Percentiles rank a stretch among this genome's conserved stretches.
Evolutionary conservation across 169 alveolate genomes (phyloP).

Genomic region (Cryptosporidium muris): DNA sequence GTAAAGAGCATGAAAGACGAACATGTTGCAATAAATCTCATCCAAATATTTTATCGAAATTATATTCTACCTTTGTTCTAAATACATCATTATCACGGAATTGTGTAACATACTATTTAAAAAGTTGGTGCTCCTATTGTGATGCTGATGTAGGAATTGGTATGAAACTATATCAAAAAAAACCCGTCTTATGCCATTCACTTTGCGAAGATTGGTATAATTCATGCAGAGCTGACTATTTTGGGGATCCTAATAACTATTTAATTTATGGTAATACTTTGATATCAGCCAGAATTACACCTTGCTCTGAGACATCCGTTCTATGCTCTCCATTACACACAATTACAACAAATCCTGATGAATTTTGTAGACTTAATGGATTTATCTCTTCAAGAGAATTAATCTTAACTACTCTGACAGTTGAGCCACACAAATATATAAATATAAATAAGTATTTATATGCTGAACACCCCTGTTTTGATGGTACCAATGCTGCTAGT

Average conservation of each 20-base stretch:
- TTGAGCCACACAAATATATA: neutral
- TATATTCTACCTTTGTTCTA: conserved; percentile 14
- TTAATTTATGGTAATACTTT: conserved; percentile 23
- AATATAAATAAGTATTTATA: conserved; percentile 3
- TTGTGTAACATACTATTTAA: conserved; percentile 33
- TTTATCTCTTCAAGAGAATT: conserved; percentile 8
- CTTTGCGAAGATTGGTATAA: conserved; percentile 34
- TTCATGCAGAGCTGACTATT: conserved; percentile 34
- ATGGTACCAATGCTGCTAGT: conserved; percentile 31
- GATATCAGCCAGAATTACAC: conserved; percentile 17
- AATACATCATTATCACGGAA: conserved; percentile 38
- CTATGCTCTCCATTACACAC: conserved; percentile 44
- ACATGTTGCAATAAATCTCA: conserved; percentile 55
- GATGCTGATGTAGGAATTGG: conserved; percentile 64
- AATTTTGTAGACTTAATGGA: conserved; percentile 50
- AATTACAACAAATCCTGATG: conserved; percentile 45
- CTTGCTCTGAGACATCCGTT: conserved; percentile 47
- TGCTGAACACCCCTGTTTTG: conserved; percentile 13
- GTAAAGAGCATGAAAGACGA: conserved; percentile 64
- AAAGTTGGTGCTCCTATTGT: conserved; percentile 34
- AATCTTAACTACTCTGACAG: neutral
- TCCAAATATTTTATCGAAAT: conserved; percentile 31
- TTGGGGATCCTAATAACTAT: conserved; percentile 44
- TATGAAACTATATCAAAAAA: conserved; percentile 19
- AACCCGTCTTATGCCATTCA: conserved; percentile 35